phyloP scores from a whole-genome alignment of 2,329 filamentous ascomycete genomes.

The Ceratocystiopsis sp. region DNA sequence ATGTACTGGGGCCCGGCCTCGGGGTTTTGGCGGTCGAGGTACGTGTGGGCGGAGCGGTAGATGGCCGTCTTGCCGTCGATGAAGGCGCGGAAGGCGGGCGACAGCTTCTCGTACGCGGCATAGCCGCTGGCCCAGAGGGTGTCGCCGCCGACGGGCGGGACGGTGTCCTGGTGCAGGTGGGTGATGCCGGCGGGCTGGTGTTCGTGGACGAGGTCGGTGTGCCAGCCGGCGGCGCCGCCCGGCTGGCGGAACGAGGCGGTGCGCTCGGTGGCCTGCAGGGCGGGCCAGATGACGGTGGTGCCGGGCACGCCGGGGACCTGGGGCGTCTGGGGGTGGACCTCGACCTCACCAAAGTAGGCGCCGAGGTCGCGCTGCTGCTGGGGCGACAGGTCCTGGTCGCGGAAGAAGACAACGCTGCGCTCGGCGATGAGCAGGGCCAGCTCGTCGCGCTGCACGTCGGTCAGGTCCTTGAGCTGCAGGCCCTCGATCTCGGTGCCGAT shows the following conservation, averaged over 20 bases:
- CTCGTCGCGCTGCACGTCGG: constrained; percentile 40
- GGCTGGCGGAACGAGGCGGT: constrained; percentile 47
- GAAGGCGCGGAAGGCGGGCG: constrained; percentile 50
- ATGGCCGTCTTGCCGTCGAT: constrained; percentile 51
- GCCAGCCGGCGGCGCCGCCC: constrained; percentile 52
- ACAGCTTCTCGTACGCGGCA: constrained; percentile 55
- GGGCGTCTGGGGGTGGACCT: constrained; percentile 54
- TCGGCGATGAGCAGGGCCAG: constrained; percentile 45
- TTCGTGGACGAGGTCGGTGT: constrained; percentile 55
- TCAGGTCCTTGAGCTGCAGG: constrained; percentile 44
- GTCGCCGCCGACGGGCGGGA: constrained; percentile 49
- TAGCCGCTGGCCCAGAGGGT: constrained; percentile 59
- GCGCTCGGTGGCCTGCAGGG: constrained; percentile 43
- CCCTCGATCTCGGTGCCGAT: constrained; percentile 50
- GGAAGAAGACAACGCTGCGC: constrained; percentile 48
- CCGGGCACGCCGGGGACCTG: constrained; percentile 51
- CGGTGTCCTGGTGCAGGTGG: constrained; percentile 51
- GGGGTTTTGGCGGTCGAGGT: constrained; percentile 46
- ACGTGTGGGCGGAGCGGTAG: constrained; percentile 48
- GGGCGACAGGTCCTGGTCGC: constrained; percentile 43
- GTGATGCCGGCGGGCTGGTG: constrained; percentile 53
- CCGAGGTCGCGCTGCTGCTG: constrained; percentile 48
- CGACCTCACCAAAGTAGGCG: constrained; percentile 46
- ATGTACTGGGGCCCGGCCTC: constrained; percentile 45
- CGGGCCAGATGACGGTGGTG: constrained; percentile 54